Evolutionary conservation across 1,139 yeast genomes (phyloP), one percentile per base, ranked within the genome.

Genomic region (Geotrichum reessii): DNA sequence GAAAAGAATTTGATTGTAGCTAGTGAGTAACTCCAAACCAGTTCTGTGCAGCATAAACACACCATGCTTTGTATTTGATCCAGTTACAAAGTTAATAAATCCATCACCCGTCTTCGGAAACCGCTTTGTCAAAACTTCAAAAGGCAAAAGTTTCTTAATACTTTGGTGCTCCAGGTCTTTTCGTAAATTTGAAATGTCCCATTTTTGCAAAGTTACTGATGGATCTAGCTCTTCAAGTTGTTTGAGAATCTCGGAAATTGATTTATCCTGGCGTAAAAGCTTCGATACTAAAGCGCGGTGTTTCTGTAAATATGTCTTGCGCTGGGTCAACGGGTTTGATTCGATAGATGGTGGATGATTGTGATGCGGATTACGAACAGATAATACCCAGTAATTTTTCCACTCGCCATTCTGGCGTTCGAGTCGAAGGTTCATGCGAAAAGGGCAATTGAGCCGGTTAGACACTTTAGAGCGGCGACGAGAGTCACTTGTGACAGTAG

Each of bases 21-120:
- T 17, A 12, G 47, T 19, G 8, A 50, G 28, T 21, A 50, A 14
- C 47, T 50, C 53, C 28, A 40, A 12, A 19, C 47, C 24, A 11
- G 53, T 22, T 37, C 21, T 40, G 24, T 50, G 40, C n/a, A 50
- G 27, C 31, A 50, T 37, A 31, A 50, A 50, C 24, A 50, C 28
- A 12, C 53, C 53, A n/a, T 50, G 27, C 6, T 19, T 24, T 3
- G n/a, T 1, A 27, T 50, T 33, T 6, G 31, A 37, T 2, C 53
- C 53, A 9, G 53, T 50, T 17, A 50, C 21, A 37, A 50, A 50
- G 24, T 50, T 17, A 6, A 31, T 21, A 12, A 50, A 37, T 33
- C 53, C 53, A 22, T 40, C 48, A n/a, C 53, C 53, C 11, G 53
- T 50, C 21, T 31, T 37, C 3, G 53, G 53, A 22, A 50, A 50